Evolutionary conservation across 176 grass and related monocot genomes (phyloP), one percentile per base, ranked within the genome.

Genomic region (Lolium multiflorum): DNA sequence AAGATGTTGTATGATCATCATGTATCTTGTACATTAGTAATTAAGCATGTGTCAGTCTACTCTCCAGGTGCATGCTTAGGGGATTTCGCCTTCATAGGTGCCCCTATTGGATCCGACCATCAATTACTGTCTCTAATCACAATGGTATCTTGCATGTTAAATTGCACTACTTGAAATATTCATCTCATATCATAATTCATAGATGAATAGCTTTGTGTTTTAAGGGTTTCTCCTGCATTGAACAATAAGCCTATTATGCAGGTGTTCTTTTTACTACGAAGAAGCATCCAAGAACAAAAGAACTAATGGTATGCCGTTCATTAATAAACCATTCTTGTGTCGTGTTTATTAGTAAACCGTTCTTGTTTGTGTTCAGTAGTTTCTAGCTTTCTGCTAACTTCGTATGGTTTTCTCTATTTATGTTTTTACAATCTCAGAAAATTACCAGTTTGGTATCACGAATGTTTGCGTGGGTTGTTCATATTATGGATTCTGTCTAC

Each of bases 61-160:
- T 90, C 87, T 88, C 26, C 92, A 97, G 94, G 89, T 99, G 97
- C 89, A 97, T 99, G 92, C 88, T 99, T 87, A 94, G 97, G 75
- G 97, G 94, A 71, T 96, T 99, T 87, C 97, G 97, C 56, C 90
- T 99, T 94, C 97, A 99, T 90, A 99, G 88, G 80, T 99, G 97
- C 67, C 97, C 97, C 22, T 92, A 96, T 82, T 99, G 97, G 97
- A 96, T 99, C 78, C 92, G 94, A 41, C 97, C 97, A 77, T 96
- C 92, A 76, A 91, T 99, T 88, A 94, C 90, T 71, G 72, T 99
- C 21, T 96, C 97, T 76, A 94, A 94, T 89, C 94, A 96, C 81
- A 92, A 93, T 65, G 97, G 97, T 99, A 82, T 51, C 54, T 84
- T 67, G 46, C 39, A 59, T 69, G 41, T 35, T 88, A 81, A 25